phyloP scores from a whole-genome alignment of 2,329 filamentous ascomycete genomes.

The Aureobasidium sp. region DNA sequence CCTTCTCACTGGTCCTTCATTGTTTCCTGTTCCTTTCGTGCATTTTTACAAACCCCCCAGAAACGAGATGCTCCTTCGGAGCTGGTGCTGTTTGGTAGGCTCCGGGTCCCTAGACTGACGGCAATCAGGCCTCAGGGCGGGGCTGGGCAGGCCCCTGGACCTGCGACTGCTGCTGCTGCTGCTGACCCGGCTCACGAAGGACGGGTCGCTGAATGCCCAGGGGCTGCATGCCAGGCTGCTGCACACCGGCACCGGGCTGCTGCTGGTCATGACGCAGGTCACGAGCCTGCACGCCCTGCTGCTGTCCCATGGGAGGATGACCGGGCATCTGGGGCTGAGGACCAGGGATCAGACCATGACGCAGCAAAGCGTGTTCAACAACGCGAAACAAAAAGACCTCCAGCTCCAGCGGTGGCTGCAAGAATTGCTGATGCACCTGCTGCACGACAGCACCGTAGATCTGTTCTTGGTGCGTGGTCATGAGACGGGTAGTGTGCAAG shows the following conservation, averaged over 20 bases:
- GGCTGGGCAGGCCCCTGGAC: not conserved
- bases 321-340: not conserved
- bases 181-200: no score
- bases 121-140: not conserved
- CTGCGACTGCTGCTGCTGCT: no score
- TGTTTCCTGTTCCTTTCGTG: not conserved
- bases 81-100: not conserved
- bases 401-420: not conserved
- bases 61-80: no score
- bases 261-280: not conserved
- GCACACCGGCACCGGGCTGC: not conserved
- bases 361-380: not conserved
- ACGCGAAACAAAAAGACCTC: not conserved
- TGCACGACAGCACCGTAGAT: not conserved
- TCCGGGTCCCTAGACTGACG: not conserved
- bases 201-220: no score
- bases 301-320: not conserved
- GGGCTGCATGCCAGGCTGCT: no score
- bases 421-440: not conserved
- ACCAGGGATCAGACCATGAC: not conserved
- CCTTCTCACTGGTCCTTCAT: no score
- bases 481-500: not conserved
- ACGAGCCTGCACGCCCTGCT: not conserved
- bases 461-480: not conserved
- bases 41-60: not conserved